Evolutionary conservation across 345 rosid species (phyloP), one percentile per base, ranked within the genome.

Genomic region (Trapa incisa): DNA sequence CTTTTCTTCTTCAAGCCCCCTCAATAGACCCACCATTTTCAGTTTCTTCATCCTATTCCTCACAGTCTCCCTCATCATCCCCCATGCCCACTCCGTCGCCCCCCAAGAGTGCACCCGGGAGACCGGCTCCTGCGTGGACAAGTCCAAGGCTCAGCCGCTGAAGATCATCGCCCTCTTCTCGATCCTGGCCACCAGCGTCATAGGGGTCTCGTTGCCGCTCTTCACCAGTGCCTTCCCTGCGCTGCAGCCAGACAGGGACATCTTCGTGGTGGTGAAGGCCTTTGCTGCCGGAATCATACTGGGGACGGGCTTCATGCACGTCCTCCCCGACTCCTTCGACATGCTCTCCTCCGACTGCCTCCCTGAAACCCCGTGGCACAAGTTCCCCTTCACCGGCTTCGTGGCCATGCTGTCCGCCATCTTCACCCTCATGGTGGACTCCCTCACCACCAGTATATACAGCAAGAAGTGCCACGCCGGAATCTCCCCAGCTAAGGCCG

Each of bases 281-380:
- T 89, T 91, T 13, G 96, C 96, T 0, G 75, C 94, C 0, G 97
- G 97, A 0, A 84, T 91, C 36, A 91, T 91, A 32, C 84, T 91
- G 0, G 94, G 86, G 1, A 91, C 97, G 2, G 97, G 92, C 15
- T 91, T 84, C 78, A 89, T 86, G 92, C 96, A 91, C 50, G 97
- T 89, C 17, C 63, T 89, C 67, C 97, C 96, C 2, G 96, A 91
- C 75, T 91, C 96, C 41, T 91, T 87, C 43, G 92, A 83, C 70
- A 80, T 81, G 85, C 74, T 91, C 66, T 70, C 79, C 2, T 91
- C 96, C 0, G 16, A 39, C 8, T 89, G 97, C 74, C 78, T 91
- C 74, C 13, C 71, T 0, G 90, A 85, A 5, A 80, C 76, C 33
- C 96, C 97, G 0, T 87, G 97, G 97, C 87, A 83, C 67, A 91